These are phyloP conservation scores for Westerdykella ornata DNA, from an alignment of 2,329 filamentous ascomycete species.

Conservation along the genomic window DNA sequence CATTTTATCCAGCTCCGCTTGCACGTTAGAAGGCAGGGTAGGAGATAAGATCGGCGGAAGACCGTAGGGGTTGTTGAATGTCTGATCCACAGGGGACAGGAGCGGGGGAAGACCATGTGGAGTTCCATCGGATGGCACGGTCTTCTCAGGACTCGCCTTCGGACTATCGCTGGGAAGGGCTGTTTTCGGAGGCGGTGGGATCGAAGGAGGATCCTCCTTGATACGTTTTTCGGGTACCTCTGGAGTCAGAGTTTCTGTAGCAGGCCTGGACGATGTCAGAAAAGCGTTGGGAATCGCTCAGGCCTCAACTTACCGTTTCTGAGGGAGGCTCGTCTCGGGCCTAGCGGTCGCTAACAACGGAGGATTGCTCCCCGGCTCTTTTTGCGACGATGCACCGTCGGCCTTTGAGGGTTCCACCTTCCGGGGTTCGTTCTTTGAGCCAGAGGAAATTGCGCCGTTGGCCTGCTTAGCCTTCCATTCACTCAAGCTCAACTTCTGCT, in stretches of 20 bases:
- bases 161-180: slow-evolving; percentile 2
- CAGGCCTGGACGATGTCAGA: slow-evolving; percentile 18
- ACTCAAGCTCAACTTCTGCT: slow-evolving; percentile 57
- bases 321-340: slow-evolving; percentile 6
- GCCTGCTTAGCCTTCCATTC: slow-evolving; percentile 55
- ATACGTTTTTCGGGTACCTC: slow-evolving; percentile 14
- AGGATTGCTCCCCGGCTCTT: slow-evolving; percentile 14
- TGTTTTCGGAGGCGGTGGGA: slow-evolving; percentile 11
- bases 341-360: slow-evolving; percentile 5
- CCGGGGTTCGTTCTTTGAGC: slow-evolving; percentile 28
- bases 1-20: slow-evolving; percentile 46
- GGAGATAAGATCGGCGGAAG: slow-evolving; percentile 53
- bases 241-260: slow-evolving; percentile 12
- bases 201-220: slow-evolving; percentile 8
- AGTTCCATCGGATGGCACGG: slow-evolving; percentile 24
- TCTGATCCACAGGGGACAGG: slow-evolving; percentile 38
- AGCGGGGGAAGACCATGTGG: slow-evolving; percentile 36
- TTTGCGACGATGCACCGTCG: slow-evolving; percentile 23
- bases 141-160: slow-evolving; percentile 26
- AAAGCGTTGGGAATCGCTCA: neutral
- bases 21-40: slow-evolving; percentile 50
- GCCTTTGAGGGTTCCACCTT: slow-evolving; percentile 20
- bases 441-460: slow-evolving; percentile 25
- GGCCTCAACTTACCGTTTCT: slow-evolving; percentile 14
- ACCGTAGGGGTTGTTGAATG: slow-evolving; percentile 36